Percentiles rank a stretch among this genome's conserved stretches.
Conservation (phyloP, 306 rosid species). For the Cyamopsis tetragonoloba region DNA sequence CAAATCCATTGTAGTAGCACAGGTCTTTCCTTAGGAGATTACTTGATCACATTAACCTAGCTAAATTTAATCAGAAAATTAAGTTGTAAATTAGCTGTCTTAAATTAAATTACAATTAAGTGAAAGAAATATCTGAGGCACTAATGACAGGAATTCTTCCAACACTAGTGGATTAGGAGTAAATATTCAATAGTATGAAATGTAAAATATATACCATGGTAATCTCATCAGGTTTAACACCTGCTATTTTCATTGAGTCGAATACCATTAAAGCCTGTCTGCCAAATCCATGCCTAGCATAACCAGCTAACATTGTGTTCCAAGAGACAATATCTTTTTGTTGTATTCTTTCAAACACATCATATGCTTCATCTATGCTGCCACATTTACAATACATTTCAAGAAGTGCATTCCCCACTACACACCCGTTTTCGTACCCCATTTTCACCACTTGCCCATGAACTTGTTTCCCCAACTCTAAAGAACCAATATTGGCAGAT, state of each 20-base stretch:
- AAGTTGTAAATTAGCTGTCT: background rate
- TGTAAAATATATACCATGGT: slow-evolving; percentile 52
- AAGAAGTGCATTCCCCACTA: slow-evolving; percentile 80
- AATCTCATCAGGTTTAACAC: slow-evolving; percentile 59
- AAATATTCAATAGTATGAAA: background rate
- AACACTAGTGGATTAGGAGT: background rate
- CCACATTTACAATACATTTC: slow-evolving; percentile 83
- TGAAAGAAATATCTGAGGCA: background rate
- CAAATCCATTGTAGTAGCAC: background rate
- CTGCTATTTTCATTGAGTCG: slow-evolving; percentile 53
- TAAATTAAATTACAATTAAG: background rate
- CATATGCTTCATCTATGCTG: slow-evolving; percentile 66
- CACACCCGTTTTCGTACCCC: slow-evolving; percentile 60
- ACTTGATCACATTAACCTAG: background rate
- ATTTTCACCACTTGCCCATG: slow-evolving; percentile 66
- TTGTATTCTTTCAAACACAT: slow-evolving; percentile 56
- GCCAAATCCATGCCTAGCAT: slow-evolving; percentile 86
- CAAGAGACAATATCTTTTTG: slow-evolving; percentile 72
- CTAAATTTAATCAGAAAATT: background rate
- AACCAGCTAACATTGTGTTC: slow-evolving; percentile 73
- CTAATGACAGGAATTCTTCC: background rate
- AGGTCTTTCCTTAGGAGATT: background rate
- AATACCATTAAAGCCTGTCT: slow-evolving; percentile 55
- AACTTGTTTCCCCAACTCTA: slow-evolving; percentile 79
- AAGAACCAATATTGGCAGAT: slow-evolving; percentile 68